Conservation (phyloP, 257 asterid species). For the Nemophila menziesii region DNA sequence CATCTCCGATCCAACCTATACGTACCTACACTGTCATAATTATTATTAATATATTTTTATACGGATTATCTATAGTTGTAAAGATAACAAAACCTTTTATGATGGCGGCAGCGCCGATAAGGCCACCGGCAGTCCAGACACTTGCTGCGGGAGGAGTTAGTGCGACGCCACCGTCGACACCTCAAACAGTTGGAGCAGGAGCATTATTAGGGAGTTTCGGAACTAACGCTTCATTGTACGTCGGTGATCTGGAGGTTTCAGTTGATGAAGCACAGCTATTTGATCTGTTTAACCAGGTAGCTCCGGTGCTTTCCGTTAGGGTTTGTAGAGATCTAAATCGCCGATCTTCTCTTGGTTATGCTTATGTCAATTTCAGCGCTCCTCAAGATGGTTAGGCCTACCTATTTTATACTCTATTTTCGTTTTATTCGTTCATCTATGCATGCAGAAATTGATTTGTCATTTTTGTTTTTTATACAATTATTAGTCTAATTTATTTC, state of each 20-base stretch:
- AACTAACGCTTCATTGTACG: slow-evolving; percentile 45
- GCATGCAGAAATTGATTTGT: no score
- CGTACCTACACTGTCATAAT: no score
- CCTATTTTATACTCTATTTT: background rate
- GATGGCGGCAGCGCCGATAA: slow-evolving; percentile 38
- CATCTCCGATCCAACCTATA: no score
- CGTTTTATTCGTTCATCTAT: background rate
- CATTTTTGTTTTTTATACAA: no score
- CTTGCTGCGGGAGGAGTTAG: slow-evolving; percentile 13
- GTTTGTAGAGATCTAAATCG: slow-evolving; percentile 60
- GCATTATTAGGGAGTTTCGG: slow-evolving; percentile 5
- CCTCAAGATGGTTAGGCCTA: slow-evolving; percentile 55
- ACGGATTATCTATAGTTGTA: no score
- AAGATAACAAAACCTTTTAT: no score
- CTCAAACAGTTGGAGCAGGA: slow-evolving; percentile 1
- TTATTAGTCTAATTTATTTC: no score
- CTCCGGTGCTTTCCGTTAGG: slow-evolving; percentile 55
- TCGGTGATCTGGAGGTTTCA: slow-evolving; percentile 60
- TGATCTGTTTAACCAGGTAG: slow-evolving; percentile 61
- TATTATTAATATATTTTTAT: no score
- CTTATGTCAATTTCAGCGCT: slow-evolving; percentile 54
- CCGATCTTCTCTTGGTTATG: slow-evolving; percentile 53
- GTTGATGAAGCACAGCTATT: slow-evolving; percentile 55
- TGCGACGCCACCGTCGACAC: slow-evolving; percentile 20
- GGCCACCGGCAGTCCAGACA: slow-evolving; percentile 23